phyloP scores from a whole-genome alignment of 2,329 filamentous ascomycete genomes.

The Microdochium nivale region DNA sequence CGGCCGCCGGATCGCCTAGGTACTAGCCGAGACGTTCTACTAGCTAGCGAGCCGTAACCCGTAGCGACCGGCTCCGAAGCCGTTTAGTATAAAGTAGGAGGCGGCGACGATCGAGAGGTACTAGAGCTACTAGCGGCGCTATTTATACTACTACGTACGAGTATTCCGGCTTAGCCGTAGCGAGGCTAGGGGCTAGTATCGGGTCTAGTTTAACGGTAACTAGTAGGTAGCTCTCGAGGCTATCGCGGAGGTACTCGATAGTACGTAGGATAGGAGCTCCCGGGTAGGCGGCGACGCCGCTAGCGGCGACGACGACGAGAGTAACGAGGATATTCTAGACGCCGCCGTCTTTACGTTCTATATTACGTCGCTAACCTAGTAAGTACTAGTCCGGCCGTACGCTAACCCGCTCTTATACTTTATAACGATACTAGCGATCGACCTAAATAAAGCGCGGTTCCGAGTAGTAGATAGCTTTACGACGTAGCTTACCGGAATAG shows the following conservation, averaged over 20 bases:
- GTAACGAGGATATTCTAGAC: too few species aligned
- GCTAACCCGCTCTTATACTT: neutral
- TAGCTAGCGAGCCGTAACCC: neutral
- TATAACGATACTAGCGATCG: neutral
- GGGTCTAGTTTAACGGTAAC: neutral
- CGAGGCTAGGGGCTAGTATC: neutral
- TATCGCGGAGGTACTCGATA: neutral
- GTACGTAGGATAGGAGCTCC: neutral
- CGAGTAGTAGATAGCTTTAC: neutral
- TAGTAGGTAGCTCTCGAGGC: neutral
- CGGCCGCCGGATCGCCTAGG: neutral
- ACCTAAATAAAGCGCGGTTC: neutral
- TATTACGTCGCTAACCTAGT: neutral
- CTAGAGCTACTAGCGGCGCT: neutral
- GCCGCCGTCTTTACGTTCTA: neutral
- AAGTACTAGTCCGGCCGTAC: neutral
- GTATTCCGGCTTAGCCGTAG: neutral
- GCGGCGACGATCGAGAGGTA: neutral
- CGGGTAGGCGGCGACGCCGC: neutral
- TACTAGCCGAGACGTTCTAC: neutral
- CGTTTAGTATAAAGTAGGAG: neutral
- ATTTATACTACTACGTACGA: neutral
- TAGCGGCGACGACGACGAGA: too few species aligned
- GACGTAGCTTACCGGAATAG: neutral
- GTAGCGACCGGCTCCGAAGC: neutral